Evolutionary conservation across 2,329 filamentous ascomycete species (phyloP).

Genomic region (Ophiostoma australiae): DNA sequence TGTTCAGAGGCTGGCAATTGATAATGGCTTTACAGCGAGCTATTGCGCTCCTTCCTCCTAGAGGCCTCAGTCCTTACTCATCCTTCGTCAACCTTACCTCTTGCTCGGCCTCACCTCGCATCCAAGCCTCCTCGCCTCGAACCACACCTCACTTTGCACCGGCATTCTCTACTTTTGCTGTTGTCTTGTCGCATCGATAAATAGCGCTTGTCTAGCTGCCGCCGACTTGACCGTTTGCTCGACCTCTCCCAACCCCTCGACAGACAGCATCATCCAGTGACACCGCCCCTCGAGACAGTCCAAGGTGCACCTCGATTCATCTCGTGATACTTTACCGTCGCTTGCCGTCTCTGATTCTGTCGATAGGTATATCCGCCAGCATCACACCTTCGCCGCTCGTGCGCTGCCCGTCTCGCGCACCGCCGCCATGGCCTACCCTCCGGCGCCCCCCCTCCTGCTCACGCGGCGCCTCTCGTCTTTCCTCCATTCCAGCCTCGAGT

Average conservation of each 20-base stretch:
- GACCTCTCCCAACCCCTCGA: neutral
- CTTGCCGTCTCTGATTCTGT: neutral
- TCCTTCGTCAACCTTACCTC: neutral
- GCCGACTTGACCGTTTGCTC: neutral
- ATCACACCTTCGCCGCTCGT: neutral
- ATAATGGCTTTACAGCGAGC: neutral
- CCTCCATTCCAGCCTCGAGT: slow-evolving; percentile 50
- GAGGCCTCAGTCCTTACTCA: neutral
- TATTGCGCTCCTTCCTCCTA: slow-evolving; percentile 1
- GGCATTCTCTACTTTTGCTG: neutral
- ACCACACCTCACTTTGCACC: neutral
- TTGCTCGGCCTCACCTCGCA: neutral
- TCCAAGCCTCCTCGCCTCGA: neutral
- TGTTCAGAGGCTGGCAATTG: neutral
- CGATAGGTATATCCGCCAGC: neutral
- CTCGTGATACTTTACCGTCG: neutral
- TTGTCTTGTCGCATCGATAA: neutral
- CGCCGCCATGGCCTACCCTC: slow-evolving; percentile 33
- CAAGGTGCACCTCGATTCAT: neutral
- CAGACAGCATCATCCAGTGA: neutral
- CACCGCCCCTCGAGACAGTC: neutral
- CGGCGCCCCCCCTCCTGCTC: slow-evolving; percentile 56
- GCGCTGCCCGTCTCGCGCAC: slow-evolving; percentile 25
- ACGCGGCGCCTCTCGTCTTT: slow-evolving; percentile 61
- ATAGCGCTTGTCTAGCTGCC: neutral